A percentile compares a stretch with the other conserved stretches of the same genome.
Evolutionary conservation across 2,329 filamentous ascomycete species (phyloP).

Genomic region (Pseudogymnoascus sp.): DNA sequence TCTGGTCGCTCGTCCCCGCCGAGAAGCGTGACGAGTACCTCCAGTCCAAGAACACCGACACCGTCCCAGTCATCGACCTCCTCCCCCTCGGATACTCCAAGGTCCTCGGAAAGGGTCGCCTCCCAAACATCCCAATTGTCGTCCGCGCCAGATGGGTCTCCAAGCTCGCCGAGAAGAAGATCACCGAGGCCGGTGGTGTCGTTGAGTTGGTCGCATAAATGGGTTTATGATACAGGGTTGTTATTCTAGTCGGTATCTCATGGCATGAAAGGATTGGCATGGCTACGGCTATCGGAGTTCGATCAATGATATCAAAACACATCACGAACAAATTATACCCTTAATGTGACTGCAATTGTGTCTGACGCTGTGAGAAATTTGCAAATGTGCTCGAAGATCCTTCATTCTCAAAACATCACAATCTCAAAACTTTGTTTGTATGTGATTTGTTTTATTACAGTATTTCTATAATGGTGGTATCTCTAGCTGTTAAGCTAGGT

Average conservation of each 20-base stretch:
- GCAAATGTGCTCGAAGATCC: background rate
- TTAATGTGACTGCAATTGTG: background rate
- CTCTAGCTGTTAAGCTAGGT: conserved; percentile 13
- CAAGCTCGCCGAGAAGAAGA: conserved; percentile 97
- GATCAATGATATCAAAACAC: conserved; percentile 8
- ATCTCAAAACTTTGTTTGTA: background rate
- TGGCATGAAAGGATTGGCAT: conserved; percentile 16
- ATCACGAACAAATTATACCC: conserved; percentile 4
- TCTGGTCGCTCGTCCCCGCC: conserved; percentile 88
- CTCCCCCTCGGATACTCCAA: conserved; percentile 96
- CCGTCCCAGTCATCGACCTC: conserved; percentile 95
- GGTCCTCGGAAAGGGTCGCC: conserved; percentile 94
- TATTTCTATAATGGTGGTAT: conserved; percentile 6
- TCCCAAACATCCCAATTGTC: conserved; percentile 87
- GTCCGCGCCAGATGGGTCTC: conserved; percentile 93
- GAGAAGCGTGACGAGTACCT: conserved; percentile 94
- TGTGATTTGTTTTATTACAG: background rate
- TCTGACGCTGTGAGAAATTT: background rate
- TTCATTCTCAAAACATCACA: background rate
- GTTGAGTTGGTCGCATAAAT: conserved; percentile 86
- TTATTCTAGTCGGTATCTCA: conserved; percentile 11
- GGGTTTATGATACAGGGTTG: conserved; percentile 9
- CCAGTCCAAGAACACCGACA: conserved; percentile 70
- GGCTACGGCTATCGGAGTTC: conserved; percentile 12
- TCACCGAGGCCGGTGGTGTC: conserved; percentile 94